Evolutionary conservation across 169 alveolate genomes (phyloP), one percentile per base, ranked within the genome.

Genomic region (Plasmodium reichenowi): DNA sequence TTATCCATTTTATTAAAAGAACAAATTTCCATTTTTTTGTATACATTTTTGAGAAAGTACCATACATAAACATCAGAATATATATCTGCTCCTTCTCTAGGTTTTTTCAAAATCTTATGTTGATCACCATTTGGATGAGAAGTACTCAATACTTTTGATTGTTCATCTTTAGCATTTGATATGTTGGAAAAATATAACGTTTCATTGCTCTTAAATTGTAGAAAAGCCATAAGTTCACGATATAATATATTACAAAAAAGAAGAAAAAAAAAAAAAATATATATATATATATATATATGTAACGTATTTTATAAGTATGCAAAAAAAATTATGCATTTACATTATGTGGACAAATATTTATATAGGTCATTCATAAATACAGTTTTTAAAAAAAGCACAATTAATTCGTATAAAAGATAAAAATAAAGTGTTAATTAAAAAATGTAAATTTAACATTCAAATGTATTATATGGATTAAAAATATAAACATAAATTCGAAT

Each of bases 21-120:
- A 50, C 60, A 56, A 3, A 67, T 17, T 60, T 80, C 83, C 90
- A 80, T 80, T 72, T 80, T 80, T 72, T 80, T 80, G 66, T 80
- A 80, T 63, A 26, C 43, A 72, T 80, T 58, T 10, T 80, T 80
- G 32, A 67, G 43, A 48, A 80, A 80, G 47, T 72, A 80, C 90
- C 90, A 80, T 20, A 80, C 90, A 68, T 80, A 62, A 10, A 59
- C 67, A 48, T 67, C 26, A 6, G 90, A 68, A 60, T 80, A 72
- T 47, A 80, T 8, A 4, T 68, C 70, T 58, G 45, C 90, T 3
- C 20, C 22, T 7, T 56, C 85, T 59, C 59, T 68, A 32, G 45
- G 10, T 59, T 67, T 20, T 68, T 64, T 13, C 3, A 22, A 56
- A 60, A 56, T 32, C 3, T 32, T 32, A 32, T 32, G 8, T 32